These are phyloP conservation scores for Aspergillus glaucus DNA, from an alignment of 2,329 filamentous ascomycete species.

Conservation along the genomic window DNA sequence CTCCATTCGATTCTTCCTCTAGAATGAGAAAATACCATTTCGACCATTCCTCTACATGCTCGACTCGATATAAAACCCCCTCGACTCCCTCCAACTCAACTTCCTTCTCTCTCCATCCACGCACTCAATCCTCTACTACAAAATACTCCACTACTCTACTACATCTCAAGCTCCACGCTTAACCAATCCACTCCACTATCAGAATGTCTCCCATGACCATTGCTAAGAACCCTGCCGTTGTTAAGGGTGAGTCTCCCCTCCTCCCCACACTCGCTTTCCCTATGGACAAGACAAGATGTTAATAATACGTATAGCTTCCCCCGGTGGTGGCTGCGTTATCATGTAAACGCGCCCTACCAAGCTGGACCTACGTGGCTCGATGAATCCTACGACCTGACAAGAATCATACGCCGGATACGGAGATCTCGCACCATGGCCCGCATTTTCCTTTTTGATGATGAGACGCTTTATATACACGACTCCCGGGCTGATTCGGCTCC, in stretches of 20 bases:
- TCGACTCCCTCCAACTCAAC: neutral
- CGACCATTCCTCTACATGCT: neutral
- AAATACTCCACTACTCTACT: slow-evolving; percentile 2
- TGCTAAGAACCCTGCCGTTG: slow-evolving; percentile 14
- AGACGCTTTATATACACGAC: too few relatives aligned
- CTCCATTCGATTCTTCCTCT: neutral
- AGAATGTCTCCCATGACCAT: slow-evolving; percentile 21
- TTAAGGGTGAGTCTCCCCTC: slow-evolving; percentile 16
- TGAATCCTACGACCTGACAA: neutral
- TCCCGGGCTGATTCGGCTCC: too few relatives aligned
- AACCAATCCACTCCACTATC: slow-evolving; percentile 11
- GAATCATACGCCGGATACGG: too few relatives aligned
- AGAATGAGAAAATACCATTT: neutral
- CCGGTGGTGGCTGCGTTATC: slow-evolving; percentile 25
- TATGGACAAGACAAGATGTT: slow-evolving; percentile 1
- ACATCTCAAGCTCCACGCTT: slow-evolving; percentile 1
- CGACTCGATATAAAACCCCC: neutral
- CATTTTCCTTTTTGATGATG: too few relatives aligned
- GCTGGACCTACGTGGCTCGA: neutral
- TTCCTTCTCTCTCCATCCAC: neutral
- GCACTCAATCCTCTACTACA: neutral
- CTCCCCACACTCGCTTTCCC: neutral
- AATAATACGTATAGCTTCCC: slow-evolving; percentile 12
- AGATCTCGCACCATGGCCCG: too few relatives aligned
- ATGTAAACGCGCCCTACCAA: slow-evolving; percentile 15